Evolutionary conservation across 1,284 basidiomycete species (phyloP), one percentile per base, ranked within the genome.

Genomic region (Boletus mariae): DNA sequence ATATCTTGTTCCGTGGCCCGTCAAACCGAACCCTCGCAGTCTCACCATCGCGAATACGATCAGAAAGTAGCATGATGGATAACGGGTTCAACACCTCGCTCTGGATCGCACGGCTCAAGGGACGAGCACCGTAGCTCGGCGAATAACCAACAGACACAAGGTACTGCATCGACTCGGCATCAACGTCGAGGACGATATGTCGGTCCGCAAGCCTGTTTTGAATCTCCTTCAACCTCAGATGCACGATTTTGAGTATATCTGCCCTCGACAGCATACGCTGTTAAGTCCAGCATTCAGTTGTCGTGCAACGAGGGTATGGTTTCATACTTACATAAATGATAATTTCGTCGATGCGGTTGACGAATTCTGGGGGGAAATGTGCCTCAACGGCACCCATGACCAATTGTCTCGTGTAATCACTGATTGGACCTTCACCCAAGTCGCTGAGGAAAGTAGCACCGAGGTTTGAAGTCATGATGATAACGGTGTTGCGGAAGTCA

Each of bases 381-480:
- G 72, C 72, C 59, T 86, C 84, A 48, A 98, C 92, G 11, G 91
- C 80, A 50, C 78, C 77, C 75, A 93, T 84, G 42, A 98, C 93
- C 32, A 87, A 72, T 25, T 80, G 70, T 57, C 78, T 80, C 3
- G 89, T 89, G 48, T 78, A 71, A 0, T 78, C 70, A 29, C 79
- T 85, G 45, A 96, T 83, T 0, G 83, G 76, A 3, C 92, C 87
- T 40, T 87, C 84, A 2, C 80, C 80, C 75, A 90, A 83, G 55
- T 92, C 90, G 53, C 92, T 84, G 38, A 94, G 80, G 71, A 83
- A 88, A 20, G 76, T 75, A 3, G 87, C 87, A 44, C 92, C 92
- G 31, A 98, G 80, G 69, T 98, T 98, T 51, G 91, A 94, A 4
- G 94, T 98, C 79, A 97, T 87, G 69, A 95, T 91, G 66, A 98